These are phyloP conservation scores for Acer yangbiense DNA, from an alignment of 345 rosid genomes.

Conservation along the genomic window DNA sequence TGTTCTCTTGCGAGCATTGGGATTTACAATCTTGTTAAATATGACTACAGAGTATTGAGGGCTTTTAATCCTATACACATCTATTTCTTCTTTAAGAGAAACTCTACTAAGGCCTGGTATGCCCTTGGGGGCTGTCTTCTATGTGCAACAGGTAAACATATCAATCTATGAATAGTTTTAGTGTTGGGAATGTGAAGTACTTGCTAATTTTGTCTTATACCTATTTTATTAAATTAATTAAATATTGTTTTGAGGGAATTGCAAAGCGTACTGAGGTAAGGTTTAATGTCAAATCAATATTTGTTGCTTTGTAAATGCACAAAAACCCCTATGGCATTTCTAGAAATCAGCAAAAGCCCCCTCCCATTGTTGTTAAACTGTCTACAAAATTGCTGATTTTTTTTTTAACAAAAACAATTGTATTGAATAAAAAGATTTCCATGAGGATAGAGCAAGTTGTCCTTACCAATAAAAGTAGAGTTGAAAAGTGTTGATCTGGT, in stretches of 20 bases:
- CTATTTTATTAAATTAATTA: background rate
- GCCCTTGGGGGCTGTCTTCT: constrained; percentile 99
- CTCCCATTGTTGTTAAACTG: background rate
- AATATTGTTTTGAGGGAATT: background rate
- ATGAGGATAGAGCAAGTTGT: no score
- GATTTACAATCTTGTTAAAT: constrained; percentile 78
- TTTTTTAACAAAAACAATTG: no score
- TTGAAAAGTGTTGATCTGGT: background rate
- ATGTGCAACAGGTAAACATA: constrained; percentile 83
- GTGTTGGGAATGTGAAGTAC: constrained; percentile 1
- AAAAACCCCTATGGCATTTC: background rate
- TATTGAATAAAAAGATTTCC: no score
- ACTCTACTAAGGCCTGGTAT: constrained; percentile 84
- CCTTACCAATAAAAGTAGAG: no score
- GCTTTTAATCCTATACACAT: constrained; percentile 94
- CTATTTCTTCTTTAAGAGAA: constrained; percentile 87
- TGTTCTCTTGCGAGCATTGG: constrained; percentile 93
- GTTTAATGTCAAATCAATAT: background rate
- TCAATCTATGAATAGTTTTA: constrained; percentile 11
- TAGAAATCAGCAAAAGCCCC: background rate
- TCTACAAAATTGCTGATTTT: background rate
- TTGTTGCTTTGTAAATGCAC: background rate
- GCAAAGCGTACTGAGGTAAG: background rate
- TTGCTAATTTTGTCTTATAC: background rate
- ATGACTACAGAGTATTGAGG: constrained; percentile 68